Evolutionary conservation across 129 eudicot genomes (phyloP).

Genomic region (Flaveria trinervia): DNA sequence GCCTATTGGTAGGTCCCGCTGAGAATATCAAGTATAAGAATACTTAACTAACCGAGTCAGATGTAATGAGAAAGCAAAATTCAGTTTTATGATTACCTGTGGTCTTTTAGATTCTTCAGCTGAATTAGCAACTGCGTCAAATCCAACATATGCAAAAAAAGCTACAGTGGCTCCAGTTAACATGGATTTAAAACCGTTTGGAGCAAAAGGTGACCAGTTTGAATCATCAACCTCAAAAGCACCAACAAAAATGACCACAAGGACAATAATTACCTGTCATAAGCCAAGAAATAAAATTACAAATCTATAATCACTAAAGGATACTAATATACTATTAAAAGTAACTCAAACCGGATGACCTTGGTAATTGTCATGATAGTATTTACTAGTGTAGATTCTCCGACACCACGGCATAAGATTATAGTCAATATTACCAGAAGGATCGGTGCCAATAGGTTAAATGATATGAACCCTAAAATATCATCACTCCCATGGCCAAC

Average conservation of each 20-base stretch:
- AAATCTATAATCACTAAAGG: background rate
- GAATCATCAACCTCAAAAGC: slow-evolving; percentile 82
- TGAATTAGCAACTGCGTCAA: slow-evolving; percentile 99
- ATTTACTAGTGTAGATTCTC: slow-evolving; percentile 84
- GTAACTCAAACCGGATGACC: slow-evolving; percentile 43
- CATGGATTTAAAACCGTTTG: slow-evolving; percentile 72
- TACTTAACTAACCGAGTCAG: background rate
- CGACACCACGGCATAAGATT: slow-evolving; percentile 80
- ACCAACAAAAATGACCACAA: slow-evolving; percentile 77
- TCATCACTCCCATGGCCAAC: slow-evolving; percentile 88
- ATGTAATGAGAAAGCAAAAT: slow-evolving; percentile 3
- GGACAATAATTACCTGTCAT: slow-evolving; percentile 81
- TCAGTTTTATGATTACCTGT: slow-evolving; percentile 50
- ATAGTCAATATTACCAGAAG: slow-evolving; percentile 69
- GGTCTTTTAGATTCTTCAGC: slow-evolving; percentile 99
- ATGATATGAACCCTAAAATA: slow-evolving; percentile 67
- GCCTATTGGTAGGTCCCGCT: slow-evolving; percentile 94
- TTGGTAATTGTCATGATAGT: slow-evolving; percentile 85
- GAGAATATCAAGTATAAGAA: slow-evolving; percentile 30
- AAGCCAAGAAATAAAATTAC: slow-evolving; percentile 9
- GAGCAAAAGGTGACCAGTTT: slow-evolving; percentile 96
- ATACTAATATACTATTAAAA: background rate
- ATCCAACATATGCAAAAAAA: slow-evolving; percentile 94
- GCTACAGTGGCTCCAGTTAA: slow-evolving; percentile 98
- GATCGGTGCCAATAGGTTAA: slow-evolving; percentile 83